Evolutionary conservation across 2,329 filamentous ascomycete genomes (phyloP), one percentile per base, ranked within the genome.

Genomic region (Colletotrichum abscissum): DNA sequence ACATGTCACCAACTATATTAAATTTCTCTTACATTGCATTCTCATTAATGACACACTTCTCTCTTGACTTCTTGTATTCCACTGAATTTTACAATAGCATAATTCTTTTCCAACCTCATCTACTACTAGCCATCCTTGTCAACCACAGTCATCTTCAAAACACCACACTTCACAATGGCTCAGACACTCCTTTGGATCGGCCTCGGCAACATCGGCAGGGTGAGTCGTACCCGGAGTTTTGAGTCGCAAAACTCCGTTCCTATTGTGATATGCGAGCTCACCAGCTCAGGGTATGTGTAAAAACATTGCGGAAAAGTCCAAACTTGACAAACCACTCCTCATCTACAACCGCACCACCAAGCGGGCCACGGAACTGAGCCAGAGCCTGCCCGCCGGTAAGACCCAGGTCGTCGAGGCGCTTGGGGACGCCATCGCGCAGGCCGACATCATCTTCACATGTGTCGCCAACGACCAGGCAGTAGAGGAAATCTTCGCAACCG

Each of bases 191-290:
- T 94, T 77, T 97, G 92, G 91, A 91, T 97, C 67, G 95, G 95
- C 70, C 88, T 97, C 63, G 95, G 95, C 65, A 97, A 97, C 81
- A 97, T 97, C 91, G 95, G 94, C 76, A 89, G 92, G 79, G 93
- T 93, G 85, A 85, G 89, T 83, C 33, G 35, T 54, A 7, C n/a
- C 58, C 42, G 67, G 19, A 59, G 19, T 57, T 56, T 35, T 62
- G 35, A n/a, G 30, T 5, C 67, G 16, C 33, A n/a, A 55, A 22
- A 72, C 74, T 60, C 22, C 72, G 73, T 74, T 72, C 71, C 80
- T 69, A 74, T 54, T 49, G n/a, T 70, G 22, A 35, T 30, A 66
- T 12, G 9, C 52, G 33, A 52, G 33, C 72, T 76, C 42, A 75
- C 60, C 42, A 38, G 19, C 33, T 54, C 73, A 95, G 93, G 94